Evolutionary conservation across 768 basidiomycete genomes (phyloP).

Genomic region (Russula emetica): DNA sequence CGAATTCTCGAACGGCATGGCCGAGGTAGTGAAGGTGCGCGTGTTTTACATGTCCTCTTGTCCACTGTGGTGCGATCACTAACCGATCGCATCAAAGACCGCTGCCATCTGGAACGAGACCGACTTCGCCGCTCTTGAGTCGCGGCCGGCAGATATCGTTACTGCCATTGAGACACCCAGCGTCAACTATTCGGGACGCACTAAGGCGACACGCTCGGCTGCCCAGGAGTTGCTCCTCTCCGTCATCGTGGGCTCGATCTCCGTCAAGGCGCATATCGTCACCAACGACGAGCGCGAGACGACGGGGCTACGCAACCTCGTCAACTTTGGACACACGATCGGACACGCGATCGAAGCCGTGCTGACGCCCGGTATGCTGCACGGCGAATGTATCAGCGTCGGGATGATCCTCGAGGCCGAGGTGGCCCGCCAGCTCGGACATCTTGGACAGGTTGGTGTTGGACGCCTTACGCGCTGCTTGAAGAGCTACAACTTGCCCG

Average conservation of each 20-base stretch:
- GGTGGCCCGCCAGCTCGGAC: constrained; percentile 81
- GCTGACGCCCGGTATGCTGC: constrained; percentile 86
- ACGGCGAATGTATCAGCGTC: constrained; percentile 93
- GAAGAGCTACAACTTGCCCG: constrained; percentile 87
- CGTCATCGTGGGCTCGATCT: constrained; percentile 89
- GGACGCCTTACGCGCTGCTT: constrained; percentile 85
- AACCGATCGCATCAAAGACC: constrained; percentile 51
- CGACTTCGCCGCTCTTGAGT: constrained; percentile 87
- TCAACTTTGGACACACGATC: constrained; percentile 98
- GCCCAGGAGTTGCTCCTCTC: constrained; percentile 84
- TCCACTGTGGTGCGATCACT: not conserved
- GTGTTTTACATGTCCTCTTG: not conserved
- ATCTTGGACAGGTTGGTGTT: constrained; percentile 86
- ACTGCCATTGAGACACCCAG: constrained; percentile 77
- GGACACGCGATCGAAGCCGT: constrained; percentile 98
- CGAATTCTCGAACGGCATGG: constrained; percentile 99
- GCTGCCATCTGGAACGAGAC: constrained; percentile 97
- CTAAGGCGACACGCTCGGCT: constrained; percentile 59
- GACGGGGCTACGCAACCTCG: constrained; percentile 85
- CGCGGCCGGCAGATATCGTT: constrained; percentile 78
- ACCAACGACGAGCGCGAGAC: constrained; percentile 96
- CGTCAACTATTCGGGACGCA: constrained; percentile 50
- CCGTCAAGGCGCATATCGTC: constrained; percentile 95
- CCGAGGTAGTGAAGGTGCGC: constrained; percentile 89
- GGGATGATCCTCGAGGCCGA: constrained; percentile 98